Evolutionary conservation across 23 red algal genomes (phyloP), one percentile per base, ranked within the genome.

Genomic region (Gracilaria gracilis): DNA sequence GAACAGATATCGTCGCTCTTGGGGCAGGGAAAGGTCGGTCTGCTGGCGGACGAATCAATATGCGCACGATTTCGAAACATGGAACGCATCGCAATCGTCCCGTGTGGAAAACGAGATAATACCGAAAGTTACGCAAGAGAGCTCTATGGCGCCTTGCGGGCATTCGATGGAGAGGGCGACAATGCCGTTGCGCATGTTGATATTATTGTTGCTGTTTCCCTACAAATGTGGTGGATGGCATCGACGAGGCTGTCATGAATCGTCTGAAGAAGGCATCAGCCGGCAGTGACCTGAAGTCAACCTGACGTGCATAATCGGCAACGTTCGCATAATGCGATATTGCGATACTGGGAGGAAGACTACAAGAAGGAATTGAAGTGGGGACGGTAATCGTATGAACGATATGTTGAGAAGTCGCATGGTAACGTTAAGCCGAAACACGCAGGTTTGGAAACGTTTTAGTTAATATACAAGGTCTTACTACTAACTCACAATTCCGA

Each of bases 191-290:
- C 34, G 16, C 44, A 79, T 17, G 95, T 98, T 55, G 95, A 88
- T 23, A 69, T 98, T 33, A 98, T 98, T 65, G 44, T 98, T 65
- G 95, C 80, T 46, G 78, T 92, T 32, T 61, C 86, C 79, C 88
- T 25, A 61, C 50, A 0, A 34, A 83, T 48, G 91, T 84, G 34
- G 72, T 27, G 23, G 84, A 89, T 80, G 95, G 95, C 34, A 78
- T 98, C 6, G 91, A 91, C 15, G 81, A 70, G 17, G 95, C 95
- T 15, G 83, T 98, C 38, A 91, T 94, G 95, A 98, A 98, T 47
- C 84, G 95, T 36, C 57, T 98, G 71, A 35, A 39, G 23, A 98
- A 98, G 59, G 95, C 95, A 36, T 85, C 95, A n/a, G 83, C 93
- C 29, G 81, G 90, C 20, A 58, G 75, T 12, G 77, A 83, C 19